Evolutionary conservation across 1,284 basidiomycete genomes (phyloP), one percentile per base, ranked within the genome.

Genomic region (Bjerkandera adusta): DNA sequence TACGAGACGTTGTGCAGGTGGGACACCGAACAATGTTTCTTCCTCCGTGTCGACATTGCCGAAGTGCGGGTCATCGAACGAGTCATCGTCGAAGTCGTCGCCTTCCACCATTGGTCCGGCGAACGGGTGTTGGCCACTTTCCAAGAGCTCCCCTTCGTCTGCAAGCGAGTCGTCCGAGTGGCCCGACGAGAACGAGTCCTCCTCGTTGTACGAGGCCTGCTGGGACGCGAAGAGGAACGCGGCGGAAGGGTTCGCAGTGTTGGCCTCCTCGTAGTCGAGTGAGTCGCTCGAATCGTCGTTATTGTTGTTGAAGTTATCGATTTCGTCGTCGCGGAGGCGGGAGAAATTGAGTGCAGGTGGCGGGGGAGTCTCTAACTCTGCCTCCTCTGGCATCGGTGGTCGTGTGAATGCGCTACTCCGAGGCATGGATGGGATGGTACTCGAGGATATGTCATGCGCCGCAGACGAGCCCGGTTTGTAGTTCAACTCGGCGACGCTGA

Each of bases 1-100:
- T 12, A 38, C 51, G 24, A 63, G 53, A 36, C 76, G 65, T 54
- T 77, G 73, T 15, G 69, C 73, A 34, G 78, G 77, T 3, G 74
- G 74, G 16, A 79, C 76, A 11, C 85, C 85, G 64, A 88, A 88
- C 45, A 88, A 64, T 10, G 85, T 87, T 61, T 88, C 85, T 54
- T 82, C 73, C 29, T 67, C 75, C 37, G 66, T 66, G 58, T 15
- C n/a, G 22, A 15, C n/a, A 36, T 5, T 36, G 22, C 59, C 60
- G 34, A 65, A 59, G 34, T 25, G 53, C 11, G 46, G 62, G 34
- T 67, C 68, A 44, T 71, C 70, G 53, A 69, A 72, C 24, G 75
- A 75, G 57, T 82, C 79, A 27, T 83, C 79, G 36, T 60, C 63
- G 41, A 56, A 61, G 10, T 48, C 58, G 15, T 55, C 54, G 12